A percentile compares a stretch with the other conserved stretches of the same genome.
Evolutionary conservation across 345 rosid genomes (phyloP).

Genomic region (Populus pruinosa): DNA sequence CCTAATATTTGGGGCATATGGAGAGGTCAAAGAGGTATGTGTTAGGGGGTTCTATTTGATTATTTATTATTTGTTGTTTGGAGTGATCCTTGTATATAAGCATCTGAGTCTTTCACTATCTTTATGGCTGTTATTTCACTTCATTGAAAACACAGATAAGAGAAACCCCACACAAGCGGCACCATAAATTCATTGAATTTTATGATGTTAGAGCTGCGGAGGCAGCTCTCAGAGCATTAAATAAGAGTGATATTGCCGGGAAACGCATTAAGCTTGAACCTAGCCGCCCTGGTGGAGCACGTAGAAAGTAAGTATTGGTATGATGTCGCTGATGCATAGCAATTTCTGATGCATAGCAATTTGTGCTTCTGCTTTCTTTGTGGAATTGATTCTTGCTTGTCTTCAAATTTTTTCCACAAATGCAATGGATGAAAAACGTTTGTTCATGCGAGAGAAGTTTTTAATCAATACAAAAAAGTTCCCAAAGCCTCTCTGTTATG

Average conservation of each 20-base stretch:
- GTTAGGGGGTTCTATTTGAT: neutral
- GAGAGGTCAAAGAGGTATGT: constrained; percentile 91
- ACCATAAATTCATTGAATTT: constrained; percentile 88
- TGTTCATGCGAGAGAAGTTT: neutral
- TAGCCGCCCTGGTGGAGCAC: constrained; percentile 96
- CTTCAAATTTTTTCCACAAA: neutral
- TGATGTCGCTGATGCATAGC: neutral
- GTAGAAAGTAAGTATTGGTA: constrained; percentile 58
- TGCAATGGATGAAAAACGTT: neutral
- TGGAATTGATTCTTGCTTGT: neutral
- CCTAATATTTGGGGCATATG: constrained; percentile 71
- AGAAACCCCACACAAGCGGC: constrained; percentile 90
- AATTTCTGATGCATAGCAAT: neutral
- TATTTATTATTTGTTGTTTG: neutral
- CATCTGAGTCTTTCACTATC: neutral
- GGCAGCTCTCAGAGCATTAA: constrained; percentile 76
- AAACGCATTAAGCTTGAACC: constrained; percentile 97
- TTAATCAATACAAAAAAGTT: no score
- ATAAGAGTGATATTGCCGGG: constrained; percentile 92
- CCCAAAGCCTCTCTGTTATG: neutral
- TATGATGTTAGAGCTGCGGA: constrained; percentile 95
- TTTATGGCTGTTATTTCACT: neutral
- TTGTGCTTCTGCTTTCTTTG: neutral
- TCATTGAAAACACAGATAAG: constrained; percentile 60
- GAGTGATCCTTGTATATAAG: neutral